These are phyloP conservation scores for Cyclospora cayetanensis DNA, from an alignment of 169 alveolate genomes.

Conservation along the genomic window DNA sequence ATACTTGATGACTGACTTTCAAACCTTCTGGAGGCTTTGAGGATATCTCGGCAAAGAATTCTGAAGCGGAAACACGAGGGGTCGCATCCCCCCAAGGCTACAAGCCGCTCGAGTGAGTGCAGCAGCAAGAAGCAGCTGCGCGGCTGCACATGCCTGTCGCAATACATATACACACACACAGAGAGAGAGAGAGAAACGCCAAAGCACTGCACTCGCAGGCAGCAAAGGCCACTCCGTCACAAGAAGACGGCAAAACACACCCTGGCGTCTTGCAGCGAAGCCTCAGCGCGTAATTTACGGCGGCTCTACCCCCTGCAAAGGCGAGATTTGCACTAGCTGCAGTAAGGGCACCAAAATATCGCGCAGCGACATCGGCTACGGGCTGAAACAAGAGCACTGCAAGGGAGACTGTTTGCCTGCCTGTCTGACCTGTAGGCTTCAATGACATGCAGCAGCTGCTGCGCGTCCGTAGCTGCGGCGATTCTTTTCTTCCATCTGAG, in stretches of 20 bases:
- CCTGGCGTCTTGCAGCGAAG: not conserved
- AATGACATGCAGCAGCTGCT: constrained; percentile 84
- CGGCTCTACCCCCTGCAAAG: too few species aligned
- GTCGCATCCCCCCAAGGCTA: constrained; percentile 82
- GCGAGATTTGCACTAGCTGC: not conserved
- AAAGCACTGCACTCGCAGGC: not conserved
- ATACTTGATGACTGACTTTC: constrained; percentile 63
- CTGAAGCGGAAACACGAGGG: constrained; percentile 85
- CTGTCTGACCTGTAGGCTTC: constrained; percentile 73
- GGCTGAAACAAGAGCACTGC: not conserved
- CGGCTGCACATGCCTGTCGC: not conserved
- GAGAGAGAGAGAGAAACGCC: constrained; percentile 73
- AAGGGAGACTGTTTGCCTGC: not conserved
- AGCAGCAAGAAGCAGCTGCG: constrained; percentile 58
- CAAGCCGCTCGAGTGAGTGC: constrained; percentile 80
- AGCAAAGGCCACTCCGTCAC: not conserved
- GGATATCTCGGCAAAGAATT: constrained; percentile 76
- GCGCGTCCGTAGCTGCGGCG: constrained; percentile 85
- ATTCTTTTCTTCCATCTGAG: constrained; percentile 83
- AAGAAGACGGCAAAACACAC: not conserved
- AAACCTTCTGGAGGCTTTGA: constrained; percentile 78
- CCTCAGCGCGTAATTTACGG: too few species aligned
- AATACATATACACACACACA: not conserved
- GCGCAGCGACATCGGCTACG: not conserved
- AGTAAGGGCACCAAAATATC: not conserved